Evolutionary conservation across 805 yeast species (phyloP), one percentile per base, ranked within the genome.

Genomic region (Yamadazyma sp.): DNA sequence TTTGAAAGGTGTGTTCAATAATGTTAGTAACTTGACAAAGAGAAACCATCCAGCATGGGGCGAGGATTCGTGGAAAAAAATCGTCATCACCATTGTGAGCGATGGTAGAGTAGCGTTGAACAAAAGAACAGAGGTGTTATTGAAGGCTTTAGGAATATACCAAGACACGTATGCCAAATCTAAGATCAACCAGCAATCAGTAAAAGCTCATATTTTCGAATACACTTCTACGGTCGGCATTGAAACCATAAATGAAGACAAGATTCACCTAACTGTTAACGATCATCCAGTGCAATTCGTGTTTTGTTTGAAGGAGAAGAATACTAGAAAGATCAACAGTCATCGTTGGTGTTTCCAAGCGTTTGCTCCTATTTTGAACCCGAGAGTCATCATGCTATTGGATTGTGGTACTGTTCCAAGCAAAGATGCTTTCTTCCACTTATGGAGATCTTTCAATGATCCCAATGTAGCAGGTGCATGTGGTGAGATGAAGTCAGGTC

Each of bases 301-400:
- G 17, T 90, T 90, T 59, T 91, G 96, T 52, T 65, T 91, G 52
- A 91, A 91, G 56, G 98, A 91, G 54, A 79, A 81, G 54, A 91
- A 91, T 59, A 80, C 84, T 48, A 81, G 84, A 56, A 91, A 91
- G 55, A 91, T 91, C 59, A 91, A 91, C 60, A 88, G 96, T 3
- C 99, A 91, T 63, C 75, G 97, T 51, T 91, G 99, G 99, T 89
- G 95, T 20, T 81, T 91, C 62, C 93, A 91, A 60, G 95, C 95
- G 2, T 87, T 91, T 66, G 86, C 89, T 10, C 85, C 90, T 22
- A 71, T 84, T 20, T 64, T 91, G 37, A 73, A 84, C 36, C 98
- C 99, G 3, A 80, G 80, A 35, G 84, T 89, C 17, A 84, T 93
- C 18, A 81, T 87, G 44, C 67, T 91, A 37, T 67, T 93, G 37